A percentile compares a stretch with the other conserved stretches of the same genome.
These are phyloP conservation scores for Pleurotus platypus DNA, from an alignment of 768 basidiomycete genomes.

Conservation along the genomic window DNA sequence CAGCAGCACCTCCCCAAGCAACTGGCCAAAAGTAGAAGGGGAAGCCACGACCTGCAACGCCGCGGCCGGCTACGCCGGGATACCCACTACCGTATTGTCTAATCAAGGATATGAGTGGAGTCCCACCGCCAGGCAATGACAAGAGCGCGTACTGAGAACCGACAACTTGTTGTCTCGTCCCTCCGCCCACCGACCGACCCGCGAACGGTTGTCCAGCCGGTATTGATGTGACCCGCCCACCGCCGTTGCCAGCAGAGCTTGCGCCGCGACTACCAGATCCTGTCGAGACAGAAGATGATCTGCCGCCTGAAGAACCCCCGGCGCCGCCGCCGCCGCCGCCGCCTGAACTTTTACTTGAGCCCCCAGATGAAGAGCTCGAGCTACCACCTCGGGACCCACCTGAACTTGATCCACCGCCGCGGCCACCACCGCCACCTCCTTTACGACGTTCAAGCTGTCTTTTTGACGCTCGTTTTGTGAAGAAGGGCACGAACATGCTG, in stretches of 20 bases:
- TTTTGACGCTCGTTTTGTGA: slow-evolving; percentile 11
- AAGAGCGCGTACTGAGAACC: slow-evolving; percentile 31
- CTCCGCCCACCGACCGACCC: slow-evolving; percentile 44
- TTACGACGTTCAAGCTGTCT: slow-evolving; percentile 19
- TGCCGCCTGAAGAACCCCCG: not conserved
- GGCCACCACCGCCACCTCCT: slow-evolving; percentile 28
- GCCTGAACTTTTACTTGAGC: slow-evolving; percentile 12
- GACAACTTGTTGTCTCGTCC: slow-evolving; percentile 32
- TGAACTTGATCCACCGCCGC: slow-evolving; percentile 11
- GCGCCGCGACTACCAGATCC: slow-evolving; percentile 14
- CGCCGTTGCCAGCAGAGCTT: slow-evolving; percentile 17
- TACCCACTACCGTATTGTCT: slow-evolving; percentile 58
- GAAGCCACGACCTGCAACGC: slow-evolving; percentile 41
- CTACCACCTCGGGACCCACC: slow-evolving; percentile 2
- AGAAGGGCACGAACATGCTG: slow-evolving; percentile 28
- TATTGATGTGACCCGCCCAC: slow-evolving; percentile 24
- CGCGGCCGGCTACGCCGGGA: slow-evolving; percentile 35
- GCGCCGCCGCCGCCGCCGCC: slow-evolving; percentile 1
- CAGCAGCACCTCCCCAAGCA: slow-evolving; percentile 35
- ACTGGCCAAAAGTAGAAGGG: slow-evolving; percentile 57
- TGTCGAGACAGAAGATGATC: slow-evolving; percentile 9
- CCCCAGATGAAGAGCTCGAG: slow-evolving; percentile 18
- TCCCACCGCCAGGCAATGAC: not conserved
- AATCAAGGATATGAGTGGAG: slow-evolving; percentile 1
- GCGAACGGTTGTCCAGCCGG: slow-evolving; percentile 33